Conservation (phyloP, 495 filamentous ascomycete species). For the Xylaria castorea region DNA sequence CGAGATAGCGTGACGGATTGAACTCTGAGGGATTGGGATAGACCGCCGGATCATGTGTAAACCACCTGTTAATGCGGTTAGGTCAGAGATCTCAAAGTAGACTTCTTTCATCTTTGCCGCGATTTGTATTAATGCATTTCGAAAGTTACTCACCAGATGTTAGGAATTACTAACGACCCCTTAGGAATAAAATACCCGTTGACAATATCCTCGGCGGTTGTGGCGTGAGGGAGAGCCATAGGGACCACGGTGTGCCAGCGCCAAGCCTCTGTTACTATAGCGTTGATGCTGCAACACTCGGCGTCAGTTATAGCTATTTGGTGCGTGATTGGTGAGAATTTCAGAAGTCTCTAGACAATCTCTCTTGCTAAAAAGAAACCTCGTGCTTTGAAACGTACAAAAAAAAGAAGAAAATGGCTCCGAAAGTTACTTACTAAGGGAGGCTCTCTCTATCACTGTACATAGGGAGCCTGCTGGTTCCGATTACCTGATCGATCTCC, state of each 20-base stretch:
- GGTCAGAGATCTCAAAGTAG: no score
- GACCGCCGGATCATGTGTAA: slow-evolving; percentile 39
- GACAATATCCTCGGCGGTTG: slow-evolving; percentile 42
- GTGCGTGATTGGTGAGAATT: background rate
- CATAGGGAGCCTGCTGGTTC: slow-evolving; percentile 34
- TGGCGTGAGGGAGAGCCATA: slow-evolving; percentile 42
- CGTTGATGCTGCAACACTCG: slow-evolving; percentile 13
- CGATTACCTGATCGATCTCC: slow-evolving; percentile 42
- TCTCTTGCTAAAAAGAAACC: background rate
- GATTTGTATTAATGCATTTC: background rate
- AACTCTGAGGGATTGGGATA: slow-evolving; percentile 50
- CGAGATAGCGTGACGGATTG: slow-evolving; percentile 46
- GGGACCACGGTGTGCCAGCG: slow-evolving; percentile 35
- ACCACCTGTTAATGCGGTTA: slow-evolving; percentile 26
- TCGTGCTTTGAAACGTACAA: background rate
- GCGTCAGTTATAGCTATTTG: background rate
- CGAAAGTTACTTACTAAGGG: slow-evolving; percentile 33
- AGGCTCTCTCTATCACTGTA: slow-evolving; percentile 37
- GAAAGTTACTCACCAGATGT: slow-evolving; percentile 4
- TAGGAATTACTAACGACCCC: slow-evolving; percentile 44
- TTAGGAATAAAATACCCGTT: slow-evolving; percentile 51
- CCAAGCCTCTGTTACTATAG: slow-evolving; percentile 38
- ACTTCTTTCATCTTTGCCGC: background rate
- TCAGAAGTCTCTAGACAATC: background rate
- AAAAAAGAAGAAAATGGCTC: background rate